Percentiles rank a stretch among this genome's conserved stretches.
Conservation (phyloP, 1,284 basidiomycete species). For the Pseudozyma tsukubaensis region DNA sequence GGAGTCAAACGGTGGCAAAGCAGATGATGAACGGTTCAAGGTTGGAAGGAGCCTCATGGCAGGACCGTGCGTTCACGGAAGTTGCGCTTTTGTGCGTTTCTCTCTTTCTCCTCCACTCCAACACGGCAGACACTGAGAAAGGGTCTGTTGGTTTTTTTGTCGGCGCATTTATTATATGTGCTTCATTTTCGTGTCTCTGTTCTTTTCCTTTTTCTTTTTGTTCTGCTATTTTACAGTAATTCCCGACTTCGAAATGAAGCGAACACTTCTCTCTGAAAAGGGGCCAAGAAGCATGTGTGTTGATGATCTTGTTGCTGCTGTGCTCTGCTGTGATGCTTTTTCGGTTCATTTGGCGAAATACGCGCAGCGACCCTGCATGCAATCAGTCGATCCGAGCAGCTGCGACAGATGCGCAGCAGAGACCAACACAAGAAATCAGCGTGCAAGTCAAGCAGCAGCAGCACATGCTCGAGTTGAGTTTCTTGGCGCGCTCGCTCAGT, state of each 20-base stretch:
- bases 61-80: no score
- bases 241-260: no score
- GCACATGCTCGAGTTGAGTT: background rate
- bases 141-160: background rate
- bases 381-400: background rate
- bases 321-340: background rate
- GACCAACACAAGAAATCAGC: slow-evolving; percentile 1
- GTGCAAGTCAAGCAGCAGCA: background rate
- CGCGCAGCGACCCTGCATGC: slow-evolving; percentile 35
- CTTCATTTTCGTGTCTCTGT: no score
- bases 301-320: background rate
- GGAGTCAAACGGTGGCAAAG: background rate
- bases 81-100: no score
- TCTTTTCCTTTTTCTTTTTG: background rate
- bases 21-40: background rate
- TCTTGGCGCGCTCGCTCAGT: background rate
- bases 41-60: no score
- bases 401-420: background rate
- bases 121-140: no score
- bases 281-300: background rate
- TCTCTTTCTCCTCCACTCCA: no score
- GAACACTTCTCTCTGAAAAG: background rate
- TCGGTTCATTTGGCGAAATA: slow-evolving; percentile 5
- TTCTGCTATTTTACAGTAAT: background rate
- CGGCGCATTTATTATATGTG: no score